Base-by-base conservation (phyloP, 1,284 basidiomycete species). In the Rhizoctonia solani region DNA sequence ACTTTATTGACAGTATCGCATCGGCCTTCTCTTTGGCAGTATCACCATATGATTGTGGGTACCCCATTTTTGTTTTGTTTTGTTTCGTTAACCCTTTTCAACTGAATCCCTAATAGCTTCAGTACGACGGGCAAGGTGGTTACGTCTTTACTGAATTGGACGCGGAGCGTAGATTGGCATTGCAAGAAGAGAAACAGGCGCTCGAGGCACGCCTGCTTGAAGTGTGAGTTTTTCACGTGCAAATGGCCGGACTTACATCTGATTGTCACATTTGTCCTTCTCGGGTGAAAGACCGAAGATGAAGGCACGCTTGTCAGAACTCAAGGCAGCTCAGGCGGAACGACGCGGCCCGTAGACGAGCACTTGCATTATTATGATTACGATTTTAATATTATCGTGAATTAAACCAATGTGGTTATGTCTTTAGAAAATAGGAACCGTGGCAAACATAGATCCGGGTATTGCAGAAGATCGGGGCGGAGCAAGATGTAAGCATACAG, bases 121-220 rank as follows among this genome's bases (percentile, higher is more conserved):
- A 95, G 74, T 94, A 93, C 74, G 89, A 92, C 72, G 89, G 89
- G 1, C 86, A 88, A 74, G 90, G 90, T 32, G 88, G 88, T 72
- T 92, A 92, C 76, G 84, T 90, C 14, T 93, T 98, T 76, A 93
- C 93, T 19, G 88, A 92, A 74, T 81, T 99, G 32, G 91, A 98
- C 74, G 92, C 94, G 8, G 93, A 97, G 79, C 92, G 89, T 77
- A 85, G 97, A 25, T 81, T 98, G 53, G 92, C 90, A 0, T 79
- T 98, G 56, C 94, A 98, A 77, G 93, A 96, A 76, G 95, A 98
- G 83, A 97, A 95, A 78, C 90, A 94, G 76, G 83, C 82, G 19
- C 75, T 95, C 47, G 91, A 93, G 74, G 81, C 87, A 32, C 93
- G 89, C 74, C 77, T 95, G 69, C 80, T 90, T 32, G 91, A 93